Evolutionary conservation across 2,329 filamentous ascomycete species (phyloP), one percentile per base, ranked within the genome.

Genomic region (Trichoderma semiorbis): DNA sequence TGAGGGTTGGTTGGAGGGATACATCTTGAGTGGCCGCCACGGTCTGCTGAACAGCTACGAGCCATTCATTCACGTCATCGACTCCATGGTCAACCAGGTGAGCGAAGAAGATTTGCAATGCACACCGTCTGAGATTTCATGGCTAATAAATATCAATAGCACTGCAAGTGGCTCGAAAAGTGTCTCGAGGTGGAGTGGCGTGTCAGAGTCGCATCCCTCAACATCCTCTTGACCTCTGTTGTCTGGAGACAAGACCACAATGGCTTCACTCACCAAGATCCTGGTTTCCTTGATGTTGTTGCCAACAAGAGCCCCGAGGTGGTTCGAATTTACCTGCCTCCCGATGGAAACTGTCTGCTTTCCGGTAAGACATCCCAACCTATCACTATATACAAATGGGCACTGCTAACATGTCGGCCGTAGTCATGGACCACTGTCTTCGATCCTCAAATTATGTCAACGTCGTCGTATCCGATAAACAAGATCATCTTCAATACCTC

Each of bases 101-200:
- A 68, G 81, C 34, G 8, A 36, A 34, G 5, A 18, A 26, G 3
- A 21, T n/a, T 21, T 21, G 2, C 2, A 28, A 18, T 26, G 12
- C 8, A 28, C 8, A 24, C n/a, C 43, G 7, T 53, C 4, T 16
- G 28, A 26, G 7, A 69, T 6, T 32, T 39, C 36, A 39, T 39
- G 36, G 32, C 47, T 72, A 65, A 78, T 65, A 30, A 4, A 50
- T 30, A 21, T 3, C 32, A 21, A n/a, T 64, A 87, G 83, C 92
- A 95, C 82, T 93, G 91, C 84, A 95, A 95, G 80, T 94, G 92
- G 92, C 87, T 94, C 65, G 92, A 95, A 80, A 95, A 94, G 83
- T 92, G 90, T 75, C 84, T 90, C n/a, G 92, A 94, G 78, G 90
- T 94, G 24, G 89, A 92, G 77, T 95, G 92, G 92, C 89, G 92